Conservation (phyloP, 495 filamentous ascomycete species). For the Podospora appendiculata region DNA sequence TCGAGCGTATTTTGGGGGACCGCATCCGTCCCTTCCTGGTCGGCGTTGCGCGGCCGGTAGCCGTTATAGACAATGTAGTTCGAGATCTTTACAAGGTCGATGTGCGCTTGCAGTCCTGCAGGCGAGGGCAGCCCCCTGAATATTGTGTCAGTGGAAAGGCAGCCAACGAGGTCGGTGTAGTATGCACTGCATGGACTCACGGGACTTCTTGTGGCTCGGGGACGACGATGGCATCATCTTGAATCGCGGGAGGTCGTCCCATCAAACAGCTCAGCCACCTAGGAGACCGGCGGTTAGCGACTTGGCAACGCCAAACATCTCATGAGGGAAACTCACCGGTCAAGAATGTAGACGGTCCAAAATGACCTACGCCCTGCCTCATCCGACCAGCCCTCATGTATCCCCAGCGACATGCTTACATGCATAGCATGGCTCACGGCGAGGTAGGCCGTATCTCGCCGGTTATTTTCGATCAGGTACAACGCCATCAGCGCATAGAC, state of each 20-base stretch:
- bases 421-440: slow-evolving; percentile 29
- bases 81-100: slow-evolving; percentile 29
- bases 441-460: slow-evolving; percentile 30
- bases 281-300: neutral
- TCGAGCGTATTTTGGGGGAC: no score
- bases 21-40: neutral
- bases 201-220: slow-evolving; percentile 21
- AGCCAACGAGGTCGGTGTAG: neutral
- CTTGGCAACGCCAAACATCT: neutral
- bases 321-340: slow-evolving; percentile 20
- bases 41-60: slow-evolving; percentile 12
- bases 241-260: slow-evolving; percentile 30
- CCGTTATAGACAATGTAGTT: slow-evolving; percentile 29
- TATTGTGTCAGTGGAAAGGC: no score
- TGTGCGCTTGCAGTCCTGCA: slow-evolving; percentile 27
- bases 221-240: slow-evolving; percentile 27
- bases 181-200: slow-evolving; percentile 10
- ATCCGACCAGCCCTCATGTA: slow-evolving; percentile 22
- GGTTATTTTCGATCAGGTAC: slow-evolving; percentile 32
- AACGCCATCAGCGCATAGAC: slow-evolving; percentile 29
- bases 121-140: slow-evolving; percentile 23
- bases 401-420: slow-evolving; percentile 26
- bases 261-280: slow-evolving; percentile 36
- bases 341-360: slow-evolving; percentile 36
- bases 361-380: slow-evolving; percentile 29